Conservation (phyloP, 2,329 filamentous ascomycete genomes). For the Colletotrichum paranaense region DNA sequence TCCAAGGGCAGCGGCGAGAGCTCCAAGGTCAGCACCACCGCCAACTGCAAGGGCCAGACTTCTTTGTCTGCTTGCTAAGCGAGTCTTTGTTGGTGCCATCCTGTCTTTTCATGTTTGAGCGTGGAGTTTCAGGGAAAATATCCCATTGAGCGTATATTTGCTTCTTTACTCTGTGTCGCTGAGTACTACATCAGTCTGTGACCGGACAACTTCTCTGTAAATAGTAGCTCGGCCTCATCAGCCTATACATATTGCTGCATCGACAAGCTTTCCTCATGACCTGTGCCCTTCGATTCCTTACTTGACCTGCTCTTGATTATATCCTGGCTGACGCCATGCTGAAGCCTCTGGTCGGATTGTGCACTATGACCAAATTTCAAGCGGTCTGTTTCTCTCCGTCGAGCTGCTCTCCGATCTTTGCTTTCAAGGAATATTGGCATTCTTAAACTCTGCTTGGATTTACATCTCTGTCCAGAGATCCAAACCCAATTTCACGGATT, state of each 20-base stretch:
- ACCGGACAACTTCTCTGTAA: constrained; percentile 20
- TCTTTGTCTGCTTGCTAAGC: constrained; percentile 31
- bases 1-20: constrained; percentile 29
- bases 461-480: too few species aligned
- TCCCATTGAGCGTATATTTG: constrained; percentile 12
- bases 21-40: constrained; percentile 35
- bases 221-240: constrained; percentile 21
- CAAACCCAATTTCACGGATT: too few species aligned
- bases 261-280: neutral
- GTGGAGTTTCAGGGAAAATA: neutral
- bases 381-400: too few species aligned
- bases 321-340: fast-evolving
- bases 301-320: neutral
- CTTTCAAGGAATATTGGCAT: too few species aligned
- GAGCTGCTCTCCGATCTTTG: too few species aligned
- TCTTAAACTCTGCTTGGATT: too few species aligned
- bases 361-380: too few species aligned
- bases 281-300: too few species aligned
- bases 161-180: constrained; percentile 1
- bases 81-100: neutral
- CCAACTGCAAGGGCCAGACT: constrained; percentile 36
- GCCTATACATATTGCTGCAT: constrained; percentile 9
- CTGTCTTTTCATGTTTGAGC: neutral
- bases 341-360: neutral
- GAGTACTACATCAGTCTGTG: neutral